Conservation (phyloP, 2,329 filamentous ascomycete species). For the Neofusicoccum kwambonambiense region DNA sequence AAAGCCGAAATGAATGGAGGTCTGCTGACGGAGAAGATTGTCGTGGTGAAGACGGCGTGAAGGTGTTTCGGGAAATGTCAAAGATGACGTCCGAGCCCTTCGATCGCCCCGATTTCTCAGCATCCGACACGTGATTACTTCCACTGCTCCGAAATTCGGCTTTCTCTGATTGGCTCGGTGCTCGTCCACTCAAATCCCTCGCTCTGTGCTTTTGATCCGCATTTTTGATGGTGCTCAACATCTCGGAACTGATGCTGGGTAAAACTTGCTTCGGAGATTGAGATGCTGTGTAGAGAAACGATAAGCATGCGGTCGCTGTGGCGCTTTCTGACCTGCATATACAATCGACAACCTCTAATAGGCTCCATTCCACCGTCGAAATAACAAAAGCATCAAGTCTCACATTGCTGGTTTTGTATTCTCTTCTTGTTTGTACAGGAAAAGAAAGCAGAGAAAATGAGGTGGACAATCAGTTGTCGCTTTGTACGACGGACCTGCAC, state of each 20-base stretch:
- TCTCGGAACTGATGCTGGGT: neutral
- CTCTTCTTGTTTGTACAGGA: too few relatives aligned
- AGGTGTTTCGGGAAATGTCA: neutral
- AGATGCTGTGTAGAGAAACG: too few relatives aligned
- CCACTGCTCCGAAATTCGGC: neutral
- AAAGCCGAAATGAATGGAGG: neutral
- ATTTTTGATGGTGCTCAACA: neutral
- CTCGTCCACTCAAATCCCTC: neutral
- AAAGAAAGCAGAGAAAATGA: too few relatives aligned
- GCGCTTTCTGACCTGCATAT: too few relatives aligned
- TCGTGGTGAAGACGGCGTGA: neutral
- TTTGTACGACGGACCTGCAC: too few relatives aligned
- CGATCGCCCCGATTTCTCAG: slow-evolving; percentile 14
- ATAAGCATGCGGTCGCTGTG: too few relatives aligned
- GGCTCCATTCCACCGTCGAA: too few relatives aligned
- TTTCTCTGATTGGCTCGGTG: neutral
- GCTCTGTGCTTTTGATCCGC: neutral
- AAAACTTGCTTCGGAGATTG: too few relatives aligned
- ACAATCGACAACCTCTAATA: too few relatives aligned
- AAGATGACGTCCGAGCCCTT: slow-evolving; percentile 3
- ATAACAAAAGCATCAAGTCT: too few relatives aligned
- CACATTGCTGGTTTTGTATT: too few relatives aligned
- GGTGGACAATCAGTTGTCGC: too few relatives aligned
- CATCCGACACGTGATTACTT: slow-evolving; percentile 10
- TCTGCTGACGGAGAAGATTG: neutral